Base-by-base conservation (phyloP, 192 early-diverging fungal species). In the Haplosporangium gracile region DNA sequence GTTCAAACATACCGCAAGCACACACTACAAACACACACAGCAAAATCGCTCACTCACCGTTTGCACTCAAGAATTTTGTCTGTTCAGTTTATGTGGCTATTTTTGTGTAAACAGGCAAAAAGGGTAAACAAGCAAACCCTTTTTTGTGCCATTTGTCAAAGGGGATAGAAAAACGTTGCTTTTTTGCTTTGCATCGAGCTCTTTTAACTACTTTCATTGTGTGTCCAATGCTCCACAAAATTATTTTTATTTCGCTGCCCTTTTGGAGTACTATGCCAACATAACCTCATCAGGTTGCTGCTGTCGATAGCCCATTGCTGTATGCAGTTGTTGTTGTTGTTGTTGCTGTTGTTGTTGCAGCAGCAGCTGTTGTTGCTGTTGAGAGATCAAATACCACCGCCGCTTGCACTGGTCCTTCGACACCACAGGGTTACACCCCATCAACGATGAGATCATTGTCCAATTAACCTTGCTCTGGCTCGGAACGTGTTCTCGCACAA, bases 321-420 rank as follows among this genome's bases (percentile, higher is more conserved):
- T 11, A 65, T 65, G 26, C 29, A 32, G 57, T 9, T 63, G 57
- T 11, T 63, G 57, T 63, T 63, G 57, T 4, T 55, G 24, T 22
- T 55, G 53, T 22, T 57, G 55, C 9, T 29, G 26, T 8, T 60
- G 57, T n/a, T 29, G n/a, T 10, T 60, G 57, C n/a, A 26, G 10
- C n/a, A 29, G 57, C 9, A 29, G 60, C 60, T 65, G 60, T 29
- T 82, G 76, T 0, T 75, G 36, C 34, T 78, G 20, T 4, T 83
- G 82, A 5, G 82, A 75, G 32, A 83, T 83, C 1, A 78, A 53
- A 36, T 79, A 83, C 82, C 82, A 83, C n/a, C 82, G 77, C 20
- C 77, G 82, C 43, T 83, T 78, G 38, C 82, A 83, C 20, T 83
- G 82, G 32, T 83, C 82, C 68, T 74, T 78, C 5, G 76, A 74